These are phyloP conservation scores for Neurospora africana DNA, from an alignment of 495 filamentous ascomycete genomes.

Conservation along the genomic window DNA sequence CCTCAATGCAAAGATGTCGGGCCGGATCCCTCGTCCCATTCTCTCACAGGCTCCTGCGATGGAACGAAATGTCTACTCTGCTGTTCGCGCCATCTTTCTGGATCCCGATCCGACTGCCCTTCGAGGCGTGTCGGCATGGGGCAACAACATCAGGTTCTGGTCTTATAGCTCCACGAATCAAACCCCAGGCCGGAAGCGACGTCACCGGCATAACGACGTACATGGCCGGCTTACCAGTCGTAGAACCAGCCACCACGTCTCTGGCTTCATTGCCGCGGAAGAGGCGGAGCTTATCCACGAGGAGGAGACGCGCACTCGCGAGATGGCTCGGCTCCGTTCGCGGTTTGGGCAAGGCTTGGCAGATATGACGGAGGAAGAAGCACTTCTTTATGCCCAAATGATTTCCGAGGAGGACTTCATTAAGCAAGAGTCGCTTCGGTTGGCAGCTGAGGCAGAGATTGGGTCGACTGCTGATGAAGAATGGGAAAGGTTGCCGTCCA, in stretches of 20 bases:
- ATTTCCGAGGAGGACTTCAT: conserved; percentile 70
- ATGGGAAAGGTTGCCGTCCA: conserved; percentile 36
- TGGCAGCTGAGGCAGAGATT: conserved; percentile 35
- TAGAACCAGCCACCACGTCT: conserved; percentile 28
- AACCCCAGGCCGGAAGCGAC: conserved; percentile 33
- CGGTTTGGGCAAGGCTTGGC: conserved; percentile 75
- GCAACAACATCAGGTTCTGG: conserved; percentile 85
- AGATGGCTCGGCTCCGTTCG: conserved; percentile 57
- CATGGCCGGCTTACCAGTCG: conserved; percentile 30
- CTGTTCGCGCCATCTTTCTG: conserved; percentile 70
- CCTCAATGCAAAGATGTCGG: conserved; percentile 77
- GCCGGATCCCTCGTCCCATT: conserved; percentile 50
- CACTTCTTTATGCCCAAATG: conserved; percentile 79
- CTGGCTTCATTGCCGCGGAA: conserved; percentile 76
- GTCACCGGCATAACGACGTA: conserved; percentile 31
- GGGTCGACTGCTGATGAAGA: conserved; percentile 35
- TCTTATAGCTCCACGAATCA: conserved; percentile 66
- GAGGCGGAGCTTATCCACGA: conserved; percentile 71
- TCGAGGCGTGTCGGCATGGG: conserved; percentile 85
- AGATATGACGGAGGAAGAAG: conserved; percentile 77
- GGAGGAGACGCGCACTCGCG: conserved; percentile 38
- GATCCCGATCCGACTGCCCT: conserved; percentile 84
- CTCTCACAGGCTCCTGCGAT: conserved; percentile 27
- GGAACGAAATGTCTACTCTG: conserved; percentile 58
- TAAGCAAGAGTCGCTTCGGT: conserved; percentile 48